Base-by-base conservation (phyloP, 1,139 yeast species). In the Yamadazyma diospyri region DNA sequence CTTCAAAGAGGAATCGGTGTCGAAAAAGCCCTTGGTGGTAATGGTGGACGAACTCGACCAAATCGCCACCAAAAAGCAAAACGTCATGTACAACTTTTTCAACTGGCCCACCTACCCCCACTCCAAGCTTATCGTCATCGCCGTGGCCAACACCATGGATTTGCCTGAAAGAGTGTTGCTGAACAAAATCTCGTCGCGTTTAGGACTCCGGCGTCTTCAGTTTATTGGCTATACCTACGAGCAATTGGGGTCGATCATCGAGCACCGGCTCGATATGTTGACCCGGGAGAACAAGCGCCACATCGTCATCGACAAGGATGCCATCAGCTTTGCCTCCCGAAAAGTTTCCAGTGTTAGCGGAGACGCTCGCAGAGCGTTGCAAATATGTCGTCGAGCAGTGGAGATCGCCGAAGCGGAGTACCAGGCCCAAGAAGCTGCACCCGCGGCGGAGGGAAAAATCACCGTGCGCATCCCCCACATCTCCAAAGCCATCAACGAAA, bases 71-170 rank as follows among this genome's bases (percentile, higher is more conserved):
- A 83, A 78, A 41, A 81, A 80, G 39, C 96, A 88, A 53, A 79
- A 81, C 32, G 94, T 92, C 29, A 81, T 92, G 84, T 94, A 92
- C 61, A 94, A 92, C 53, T 87, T 94, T 50, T 88, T 92, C 69
- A 89, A 94, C 58, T 92, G 99, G 99, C 96, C 98, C 5, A 80
- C 95, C 0, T 79, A 85, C 47, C 65, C 75, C 10, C 69, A 80
- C 43, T 88, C 97, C 3, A 82, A 81, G 48, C 65, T 92, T 32
- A 77, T 92, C 36, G 95, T 94, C 2, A 71, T 92, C 31, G 97
- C 97, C 0, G 89, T 92, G 20, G 97, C 97, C 6, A 94, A 94
- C 52, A 89, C 97, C 0, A 88, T 94, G 97, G 97, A 92, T 59
- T 64, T 92, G 32, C 98, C 98, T 0, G 98, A 92, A 53, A 69